Evolutionary conservation across 495 filamentous ascomycete species (phyloP).

Genomic region (Collariella sp.): DNA sequence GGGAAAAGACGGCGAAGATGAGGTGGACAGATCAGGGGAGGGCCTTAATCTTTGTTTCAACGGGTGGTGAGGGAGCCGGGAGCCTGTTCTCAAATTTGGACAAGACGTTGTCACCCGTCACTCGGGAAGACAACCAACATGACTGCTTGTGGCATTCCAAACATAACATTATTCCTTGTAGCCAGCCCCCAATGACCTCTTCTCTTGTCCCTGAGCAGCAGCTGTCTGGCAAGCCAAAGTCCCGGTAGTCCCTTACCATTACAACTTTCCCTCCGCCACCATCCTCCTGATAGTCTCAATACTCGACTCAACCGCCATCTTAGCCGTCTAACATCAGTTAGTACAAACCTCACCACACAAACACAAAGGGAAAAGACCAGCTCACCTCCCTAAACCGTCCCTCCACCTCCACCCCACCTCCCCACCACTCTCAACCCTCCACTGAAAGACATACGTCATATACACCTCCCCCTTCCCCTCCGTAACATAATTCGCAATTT

Average conservation of each 20-base stretch:
- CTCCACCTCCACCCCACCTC: conserved; percentile 26
- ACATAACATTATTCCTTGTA: no score
- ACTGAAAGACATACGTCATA: conserved; percentile 37
- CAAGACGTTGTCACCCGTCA: no score
- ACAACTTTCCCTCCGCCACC: conserved; percentile 26
- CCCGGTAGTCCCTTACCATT: neutral
- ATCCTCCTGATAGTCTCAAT: conserved; percentile 32
- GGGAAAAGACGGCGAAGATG: no score
- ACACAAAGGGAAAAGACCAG: neutral
- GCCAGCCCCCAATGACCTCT: no score
- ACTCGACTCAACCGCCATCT: conserved; percentile 31
- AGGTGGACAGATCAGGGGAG: no score
- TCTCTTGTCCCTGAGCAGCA: no score
- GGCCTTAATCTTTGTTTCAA: no score
- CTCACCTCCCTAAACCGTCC: conserved; percentile 29
- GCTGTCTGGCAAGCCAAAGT: no score
- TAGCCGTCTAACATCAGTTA: conserved; percentile 30
- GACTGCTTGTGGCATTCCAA: no score
- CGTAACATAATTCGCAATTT: conserved; percentile 29
- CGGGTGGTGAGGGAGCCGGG: no score
- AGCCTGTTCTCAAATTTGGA: no score
- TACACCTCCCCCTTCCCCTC: conserved; percentile 25
- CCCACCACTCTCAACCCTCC: conserved; percentile 24
- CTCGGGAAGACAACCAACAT: no score
- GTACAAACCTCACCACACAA: neutral